These are phyloP conservation scores for Ambrosia hybrid DNA, from an alignment of 140 eudicot genomes.

Conservation along the genomic window DNA sequence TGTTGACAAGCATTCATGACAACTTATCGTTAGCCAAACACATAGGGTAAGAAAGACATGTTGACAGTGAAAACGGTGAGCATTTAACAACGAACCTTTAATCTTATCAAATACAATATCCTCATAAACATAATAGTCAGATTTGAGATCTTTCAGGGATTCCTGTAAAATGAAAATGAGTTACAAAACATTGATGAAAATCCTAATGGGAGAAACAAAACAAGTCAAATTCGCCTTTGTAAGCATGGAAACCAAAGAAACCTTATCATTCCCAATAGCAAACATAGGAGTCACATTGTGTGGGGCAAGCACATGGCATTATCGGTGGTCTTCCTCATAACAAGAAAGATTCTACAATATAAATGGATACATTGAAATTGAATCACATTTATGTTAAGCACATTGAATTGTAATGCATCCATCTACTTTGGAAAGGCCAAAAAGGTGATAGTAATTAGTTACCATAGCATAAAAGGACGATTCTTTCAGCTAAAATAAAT, in stretches of 20 bases:
- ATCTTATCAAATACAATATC: slow-evolving; percentile 62
- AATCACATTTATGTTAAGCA: not conserved
- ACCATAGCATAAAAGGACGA: not conserved
- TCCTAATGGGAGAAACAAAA: not conserved
- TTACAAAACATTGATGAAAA: slow-evolving; percentile 2
- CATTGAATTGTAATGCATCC: not conserved
- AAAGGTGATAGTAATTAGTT: not conserved
- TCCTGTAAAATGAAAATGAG: slow-evolving; percentile 42
- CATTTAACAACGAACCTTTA: slow-evolving; percentile 52
- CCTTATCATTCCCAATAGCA: not conserved
- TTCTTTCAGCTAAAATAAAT: slow-evolving; percentile 2
- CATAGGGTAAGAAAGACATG: not conserved
- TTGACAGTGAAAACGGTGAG: not conserved
- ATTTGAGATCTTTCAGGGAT: slow-evolving; percentile 60
- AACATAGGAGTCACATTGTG: too few relatives aligned
- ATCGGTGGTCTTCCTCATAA: slow-evolving; percentile 6
- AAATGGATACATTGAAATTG: not conserved
- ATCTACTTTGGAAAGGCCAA: not conserved
- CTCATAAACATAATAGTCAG: slow-evolving; percentile 64
- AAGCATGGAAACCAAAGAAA: not conserved
- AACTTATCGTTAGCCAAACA: slow-evolving; percentile 16
- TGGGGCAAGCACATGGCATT: slow-evolving; percentile 8
- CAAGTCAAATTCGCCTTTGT: slow-evolving; percentile 4
- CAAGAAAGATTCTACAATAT: slow-evolving; percentile 9
- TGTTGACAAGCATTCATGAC: slow-evolving; percentile 39